These are phyloP conservation scores for Chaetomium cochliodes DNA, from an alignment of 495 filamentous ascomycete genomes.

Conservation along the genomic window DNA sequence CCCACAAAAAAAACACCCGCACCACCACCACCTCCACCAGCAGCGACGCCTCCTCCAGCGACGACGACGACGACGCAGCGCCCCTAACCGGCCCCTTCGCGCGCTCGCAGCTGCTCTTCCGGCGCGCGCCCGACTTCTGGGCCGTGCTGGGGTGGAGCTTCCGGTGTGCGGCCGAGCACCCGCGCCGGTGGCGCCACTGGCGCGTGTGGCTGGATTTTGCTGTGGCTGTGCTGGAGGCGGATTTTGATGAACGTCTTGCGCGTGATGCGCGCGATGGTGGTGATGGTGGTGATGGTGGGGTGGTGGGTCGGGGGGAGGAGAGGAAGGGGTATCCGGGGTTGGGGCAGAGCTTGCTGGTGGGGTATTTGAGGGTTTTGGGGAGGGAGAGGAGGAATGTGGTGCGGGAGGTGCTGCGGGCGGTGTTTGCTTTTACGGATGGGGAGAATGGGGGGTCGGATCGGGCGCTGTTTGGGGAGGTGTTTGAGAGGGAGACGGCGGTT, in stretches of 20 bases:
- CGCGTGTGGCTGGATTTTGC: conserved; percentile 76
- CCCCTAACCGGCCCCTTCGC: conserved; percentile 50
- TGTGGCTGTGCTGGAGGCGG: conserved; percentile 71
- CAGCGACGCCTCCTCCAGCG: too few species aligned
- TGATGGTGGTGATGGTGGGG: neutral
- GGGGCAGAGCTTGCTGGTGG: conserved; percentile 31
- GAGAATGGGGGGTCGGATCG: conserved; percentile 32
- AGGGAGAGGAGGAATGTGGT: conserved; percentile 33
- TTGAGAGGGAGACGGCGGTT: conserved; percentile 47
- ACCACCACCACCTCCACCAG: conserved; percentile 23
- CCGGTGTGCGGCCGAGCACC: conserved; percentile 76
- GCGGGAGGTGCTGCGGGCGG: conserved; percentile 45
- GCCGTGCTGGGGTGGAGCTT: conserved; percentile 88
- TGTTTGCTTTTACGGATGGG: conserved; percentile 43
- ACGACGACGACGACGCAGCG: conserved; percentile 11
- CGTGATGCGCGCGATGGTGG: conserved; percentile 22
- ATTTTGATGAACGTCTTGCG: conserved; percentile 61
- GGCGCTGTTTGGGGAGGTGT: conserved; percentile 49
- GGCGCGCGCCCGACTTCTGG: conserved; percentile 81
- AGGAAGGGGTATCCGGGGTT: conserved; percentile 32
- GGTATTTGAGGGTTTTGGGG: conserved; percentile 36
- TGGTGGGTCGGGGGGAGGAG: neutral
- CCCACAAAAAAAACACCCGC: conserved; percentile 13
- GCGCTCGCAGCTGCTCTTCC: conserved; percentile 66
- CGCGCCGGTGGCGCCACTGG: conserved; percentile 75